Evolutionary conservation across 1,139 yeast genomes (phyloP), one percentile per base, ranked within the genome.

Genomic region (Diutina scorzettiae): DNA sequence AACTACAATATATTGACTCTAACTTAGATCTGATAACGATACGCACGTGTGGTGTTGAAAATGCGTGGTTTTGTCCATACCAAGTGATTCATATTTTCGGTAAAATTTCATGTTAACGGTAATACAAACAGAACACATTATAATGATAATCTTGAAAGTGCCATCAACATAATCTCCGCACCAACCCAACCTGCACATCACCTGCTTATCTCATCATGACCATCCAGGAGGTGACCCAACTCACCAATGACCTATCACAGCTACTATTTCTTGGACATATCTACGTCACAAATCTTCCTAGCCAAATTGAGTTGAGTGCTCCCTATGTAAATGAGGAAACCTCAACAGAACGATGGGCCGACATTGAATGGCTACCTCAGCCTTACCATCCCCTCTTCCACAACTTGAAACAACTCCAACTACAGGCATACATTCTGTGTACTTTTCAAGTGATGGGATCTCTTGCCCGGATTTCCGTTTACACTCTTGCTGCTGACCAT

Each of bases 311-410:
- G 8, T 17, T 34, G 16, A 21, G 14, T 34, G 39, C 39, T 4
- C 39, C 39, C 5, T 9, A 16, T 6, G 25, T 32, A n/a, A 20
- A 3, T 20, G 27, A 21, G 4, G 28, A 23, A 14, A 12, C n/a
- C 24, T 28, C 39, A 1, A 20, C 21, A 5, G 28, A 34, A n/a
- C 27, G 39, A n/a, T 34, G 39, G 39, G 39, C 39, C 5, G 39
- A 34, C 11, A 14, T 34, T 12, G 28, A 21, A 6, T 5, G 21
- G 6, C 14, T 34, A 23, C 19, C 27, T 19, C 7, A 30, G 8
- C 7, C 9, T n/a, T 34, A 28, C 28, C 39, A 34, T 14, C 39
- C 39, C 5, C 11, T 34, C 9, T n/a, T 34, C 6, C 14, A 20
- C 6, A 19, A 34, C 7, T n/a, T 34, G 28, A 23, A 14, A 5